Percentiles rank a stretch among this genome's conserved stretches.
Conservation (phyloP, 768 basidiomycete species). For the Hericium alpestre region DNA sequence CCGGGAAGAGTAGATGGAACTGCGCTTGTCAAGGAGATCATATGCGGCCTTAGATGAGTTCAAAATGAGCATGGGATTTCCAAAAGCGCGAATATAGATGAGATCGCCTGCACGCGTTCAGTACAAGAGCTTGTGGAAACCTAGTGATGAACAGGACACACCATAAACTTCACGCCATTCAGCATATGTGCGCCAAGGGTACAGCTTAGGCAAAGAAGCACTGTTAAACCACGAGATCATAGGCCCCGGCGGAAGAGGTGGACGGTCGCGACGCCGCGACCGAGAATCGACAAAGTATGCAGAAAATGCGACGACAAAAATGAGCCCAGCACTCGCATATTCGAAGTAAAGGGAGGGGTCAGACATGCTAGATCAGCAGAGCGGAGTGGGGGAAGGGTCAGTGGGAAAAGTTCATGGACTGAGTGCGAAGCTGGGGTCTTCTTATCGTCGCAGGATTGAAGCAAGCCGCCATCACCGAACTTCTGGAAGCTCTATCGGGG, state of each 20-base stretch:
- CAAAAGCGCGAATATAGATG: constrained; percentile 32
- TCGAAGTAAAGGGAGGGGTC: background rate
- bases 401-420: too few relatives aligned
- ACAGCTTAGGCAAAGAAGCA: constrained; percentile 22
- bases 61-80: constrained; percentile 36
- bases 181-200: constrained; percentile 38
- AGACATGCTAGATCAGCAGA: too few relatives aligned
- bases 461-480: too few relatives aligned
- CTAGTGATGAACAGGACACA: constrained; percentile 8
- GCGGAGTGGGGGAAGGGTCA: too few relatives aligned
- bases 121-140: background rate
- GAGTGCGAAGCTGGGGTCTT: too few relatives aligned
- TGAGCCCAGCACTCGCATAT: background rate
- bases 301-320: background rate
- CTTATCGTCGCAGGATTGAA: too few relatives aligned
- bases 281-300: background rate
- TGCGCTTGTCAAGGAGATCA: constrained; percentile 37
- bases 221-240: constrained; percentile 27
- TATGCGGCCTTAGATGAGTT: constrained; percentile 30
- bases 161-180: constrained; percentile 35
- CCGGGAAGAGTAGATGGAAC: constrained; percentile 34
- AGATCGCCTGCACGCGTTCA: constrained; percentile 29
- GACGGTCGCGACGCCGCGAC: background rate
- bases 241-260: constrained; percentile 31
- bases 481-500: too few relatives aligned